Evolutionary conservation across 345 rosid genomes (phyloP).

Genomic region (Euphorbia lathyris): DNA sequence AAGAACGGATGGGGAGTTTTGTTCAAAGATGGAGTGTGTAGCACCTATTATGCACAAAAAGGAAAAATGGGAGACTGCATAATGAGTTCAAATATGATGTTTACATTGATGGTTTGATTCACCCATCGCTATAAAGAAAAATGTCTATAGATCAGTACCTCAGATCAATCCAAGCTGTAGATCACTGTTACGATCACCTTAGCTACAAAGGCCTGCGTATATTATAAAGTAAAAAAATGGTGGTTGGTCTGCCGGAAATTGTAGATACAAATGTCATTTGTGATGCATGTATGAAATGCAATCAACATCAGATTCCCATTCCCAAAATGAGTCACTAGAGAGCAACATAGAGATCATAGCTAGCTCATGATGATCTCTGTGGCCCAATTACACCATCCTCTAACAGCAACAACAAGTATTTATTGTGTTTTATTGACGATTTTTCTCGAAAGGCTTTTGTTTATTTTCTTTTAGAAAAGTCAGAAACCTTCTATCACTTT

Average conservation of each 20-base stretch:
- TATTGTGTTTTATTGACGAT: no score
- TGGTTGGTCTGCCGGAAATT: background rate
- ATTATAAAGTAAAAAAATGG: background rate
- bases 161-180: background rate
- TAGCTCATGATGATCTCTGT: no score
- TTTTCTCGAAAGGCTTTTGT: no score
- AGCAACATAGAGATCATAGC: no score
- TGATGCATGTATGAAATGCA: no score
- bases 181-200: background rate
- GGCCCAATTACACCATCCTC: no score
- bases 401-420: no score
- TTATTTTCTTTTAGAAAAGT: no score
- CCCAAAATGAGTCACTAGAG: no score
- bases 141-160: background rate
- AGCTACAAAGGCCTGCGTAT: background rate
- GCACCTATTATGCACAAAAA: background rate
- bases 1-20: background rate
- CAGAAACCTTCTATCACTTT: no score
- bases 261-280: background rate
- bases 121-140: background rate
- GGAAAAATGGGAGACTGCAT: background rate
- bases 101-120: background rate
- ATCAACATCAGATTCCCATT: no score
- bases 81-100: background rate
- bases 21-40: background rate